Base-by-base conservation (phyloP, 108 stramenopile species). In the Discostella stelligeroides region DNA sequence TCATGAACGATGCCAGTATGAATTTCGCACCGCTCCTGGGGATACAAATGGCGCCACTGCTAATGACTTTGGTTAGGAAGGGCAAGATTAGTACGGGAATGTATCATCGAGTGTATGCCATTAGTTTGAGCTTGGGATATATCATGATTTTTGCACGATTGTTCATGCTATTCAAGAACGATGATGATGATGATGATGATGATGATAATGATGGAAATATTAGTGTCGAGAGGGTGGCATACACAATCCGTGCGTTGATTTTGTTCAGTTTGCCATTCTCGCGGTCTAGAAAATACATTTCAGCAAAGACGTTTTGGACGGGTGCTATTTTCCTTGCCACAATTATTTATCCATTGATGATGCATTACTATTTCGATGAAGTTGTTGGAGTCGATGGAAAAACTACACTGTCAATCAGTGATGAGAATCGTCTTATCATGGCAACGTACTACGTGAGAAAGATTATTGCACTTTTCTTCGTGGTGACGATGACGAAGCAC, bases 41-140 rank as follows among this genome's bases (percentile, higher is more conserved):
- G 39, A 66, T 73, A 38, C 72, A 73, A n/a, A 38, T 45, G 41
- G 63, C 72, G 0, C 64, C 72, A 20, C 8, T 73, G 37, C n/a
- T 73, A 12, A 73, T 73, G 72, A 73, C 72, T 4, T 29, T 73
- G 29, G 72, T 73, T 49, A 50, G 72, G 6, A 73, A 73, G 64
- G 54, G 54, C 12, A 70, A 62, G 70, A 47, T 61, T n/a, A 12
- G 27, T 4, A 27, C 25, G 5, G 27, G 34, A 1, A 62, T 41
- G 59, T 70, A 70, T 29, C 70, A 70, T 29, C 45, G 42, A 20
- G 13, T 5, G 7, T 70, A 70, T 28, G 43, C 53, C 0, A 3
- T 25, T 13, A 28, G 14, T 12, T 11, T 54, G 53, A 28, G 1
- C 11, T 4, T 42, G 60, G 60, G 60, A 9, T 60, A 60, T 29